These are phyloP conservation scores for Podaxis sp. DNA, from an alignment of 768 basidiomycete genomes.

Conservation along the genomic window DNA sequence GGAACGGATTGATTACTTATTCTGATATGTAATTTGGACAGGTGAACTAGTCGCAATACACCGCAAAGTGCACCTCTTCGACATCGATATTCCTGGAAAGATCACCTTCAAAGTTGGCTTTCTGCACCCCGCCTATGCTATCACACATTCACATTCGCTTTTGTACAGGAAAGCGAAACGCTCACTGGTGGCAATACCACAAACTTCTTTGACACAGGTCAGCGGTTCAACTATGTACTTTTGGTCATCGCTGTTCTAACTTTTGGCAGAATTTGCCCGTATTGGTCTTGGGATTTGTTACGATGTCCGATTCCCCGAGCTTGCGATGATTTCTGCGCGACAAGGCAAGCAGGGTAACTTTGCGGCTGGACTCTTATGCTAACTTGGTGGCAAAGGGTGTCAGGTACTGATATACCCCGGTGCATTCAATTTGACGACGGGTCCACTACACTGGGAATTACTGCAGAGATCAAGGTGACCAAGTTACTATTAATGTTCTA, in stretches of 20 bases:
- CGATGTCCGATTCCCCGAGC: constrained; percentile 92
- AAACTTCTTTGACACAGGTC: constrained; percentile 89
- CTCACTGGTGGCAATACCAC: constrained; percentile 71
- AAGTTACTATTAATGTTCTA: constrained; percentile 18
- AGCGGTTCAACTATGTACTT: constrained; percentile 3
- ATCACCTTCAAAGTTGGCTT: constrained; percentile 77
- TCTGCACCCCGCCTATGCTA: not conserved
- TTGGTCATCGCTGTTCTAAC: not conserved
- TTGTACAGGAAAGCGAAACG: constrained; percentile 78
- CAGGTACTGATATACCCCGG: constrained; percentile 89
- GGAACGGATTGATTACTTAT: constrained; percentile 5
- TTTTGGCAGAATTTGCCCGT: constrained; percentile 81
- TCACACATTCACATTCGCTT: constrained; percentile 7
- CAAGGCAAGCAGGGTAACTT: constrained; percentile 48
- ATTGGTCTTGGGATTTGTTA: constrained; percentile 97
- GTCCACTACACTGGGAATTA: constrained; percentile 94
- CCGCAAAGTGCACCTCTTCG: constrained; percentile 95
- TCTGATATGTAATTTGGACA: constrained; percentile 23
- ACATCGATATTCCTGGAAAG: constrained; percentile 94
- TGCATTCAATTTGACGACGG: constrained; percentile 95
- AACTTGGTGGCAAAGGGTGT: constrained; percentile 51
- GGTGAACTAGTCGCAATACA: constrained; percentile 86
- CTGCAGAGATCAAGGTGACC: constrained; percentile 78
- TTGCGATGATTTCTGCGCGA: constrained; percentile 88
- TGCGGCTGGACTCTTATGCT: not conserved